Conservation (phyloP, 2,329 filamentous ascomycete species). For the Podosphaera leucotricha region DNA sequence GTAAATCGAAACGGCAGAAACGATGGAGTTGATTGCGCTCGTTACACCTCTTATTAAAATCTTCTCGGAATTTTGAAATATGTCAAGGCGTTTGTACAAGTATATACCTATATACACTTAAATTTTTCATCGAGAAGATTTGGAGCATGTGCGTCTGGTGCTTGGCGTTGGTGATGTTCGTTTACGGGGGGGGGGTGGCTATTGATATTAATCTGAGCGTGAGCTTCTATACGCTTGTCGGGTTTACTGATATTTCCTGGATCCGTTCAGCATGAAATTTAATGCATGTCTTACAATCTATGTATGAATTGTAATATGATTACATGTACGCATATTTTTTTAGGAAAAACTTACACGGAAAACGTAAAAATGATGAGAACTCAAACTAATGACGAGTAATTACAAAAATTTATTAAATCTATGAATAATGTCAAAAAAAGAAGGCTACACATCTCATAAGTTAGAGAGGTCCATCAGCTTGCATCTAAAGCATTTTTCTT, state of each 20-base stretch:
- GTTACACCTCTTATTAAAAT: neutral
- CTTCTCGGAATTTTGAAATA: neutral
- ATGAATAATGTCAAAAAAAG: no score
- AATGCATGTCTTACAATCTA: neutral
- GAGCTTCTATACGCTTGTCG: neutral
- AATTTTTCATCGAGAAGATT: neutral
- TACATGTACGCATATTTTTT: neutral
- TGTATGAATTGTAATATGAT: neutral
- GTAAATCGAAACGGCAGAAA: constrained; percentile 21
- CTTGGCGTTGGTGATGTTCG: neutral
- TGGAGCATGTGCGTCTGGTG: neutral
- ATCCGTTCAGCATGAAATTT: neutral
- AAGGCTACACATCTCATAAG: no score
- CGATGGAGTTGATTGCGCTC: neutral
- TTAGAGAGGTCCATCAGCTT: no score
- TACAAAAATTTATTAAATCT: no score
- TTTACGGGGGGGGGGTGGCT: neutral
- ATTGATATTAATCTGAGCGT: neutral
- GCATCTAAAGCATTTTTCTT: no score
- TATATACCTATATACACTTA: neutral
- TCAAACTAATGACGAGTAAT: no score
- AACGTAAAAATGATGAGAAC: no score
- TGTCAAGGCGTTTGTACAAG: neutral
- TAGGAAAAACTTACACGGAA: neutral
- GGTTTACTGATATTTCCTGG: neutral